These are phyloP conservation scores for Ricinus communis DNA, from an alignment of 345 rosid species.

Conservation along the genomic window DNA sequence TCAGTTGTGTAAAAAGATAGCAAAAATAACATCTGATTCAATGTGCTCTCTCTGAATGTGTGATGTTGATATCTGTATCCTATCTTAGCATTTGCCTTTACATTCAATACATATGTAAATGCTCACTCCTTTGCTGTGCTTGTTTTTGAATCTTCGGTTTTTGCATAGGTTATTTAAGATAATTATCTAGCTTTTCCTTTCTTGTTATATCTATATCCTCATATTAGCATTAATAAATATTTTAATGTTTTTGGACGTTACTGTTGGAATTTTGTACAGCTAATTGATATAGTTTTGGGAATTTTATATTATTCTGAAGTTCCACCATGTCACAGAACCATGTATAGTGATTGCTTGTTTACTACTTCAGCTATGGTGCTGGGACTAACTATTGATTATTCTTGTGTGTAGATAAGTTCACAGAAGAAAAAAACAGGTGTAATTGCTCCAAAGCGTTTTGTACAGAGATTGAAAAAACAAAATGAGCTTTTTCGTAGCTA, in stretches of 20 bases:
- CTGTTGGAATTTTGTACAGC: not conserved
- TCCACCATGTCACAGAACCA: not conserved
- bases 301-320: not conserved
- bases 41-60: no score
- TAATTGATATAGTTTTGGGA: not conserved
- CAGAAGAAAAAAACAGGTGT: conserved; percentile 99
- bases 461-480: conserved; percentile 97
- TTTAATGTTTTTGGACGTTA: not conserved
- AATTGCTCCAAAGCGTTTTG: conserved; percentile 96
- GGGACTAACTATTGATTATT: conserved; percentile 22
- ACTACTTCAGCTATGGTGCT: conserved; percentile 8
- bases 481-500: conserved; percentile 98
- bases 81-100: no score
- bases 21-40: no score
- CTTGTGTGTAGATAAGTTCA: conserved; percentile 69
- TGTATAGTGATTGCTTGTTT: conserved; percentile 9
- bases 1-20: no score
- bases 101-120: no score
- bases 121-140: not conserved
- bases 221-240: not conserved
- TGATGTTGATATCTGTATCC: no score
- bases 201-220: not conserved
- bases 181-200: no score
- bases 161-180: no score
- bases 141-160: not conserved